phyloP scores from a whole-genome alignment of 2,329 filamentous ascomycete species.

The Penicillium sp. region DNA sequence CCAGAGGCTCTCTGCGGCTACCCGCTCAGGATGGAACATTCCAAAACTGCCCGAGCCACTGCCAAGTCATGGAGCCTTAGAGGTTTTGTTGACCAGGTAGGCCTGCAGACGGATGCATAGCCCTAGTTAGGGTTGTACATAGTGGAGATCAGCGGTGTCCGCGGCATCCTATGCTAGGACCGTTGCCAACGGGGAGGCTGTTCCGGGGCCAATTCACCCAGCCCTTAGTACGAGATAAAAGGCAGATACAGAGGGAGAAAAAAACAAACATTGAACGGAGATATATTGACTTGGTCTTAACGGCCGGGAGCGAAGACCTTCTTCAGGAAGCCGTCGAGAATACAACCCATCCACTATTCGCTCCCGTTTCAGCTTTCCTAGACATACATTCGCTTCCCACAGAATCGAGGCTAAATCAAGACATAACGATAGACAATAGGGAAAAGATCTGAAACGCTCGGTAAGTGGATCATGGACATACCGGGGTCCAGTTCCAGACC shows the following conservation, averaged over 20 bases:
- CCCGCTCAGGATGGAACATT: constrained; percentile 22
- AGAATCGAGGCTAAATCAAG: constrained; percentile 9
- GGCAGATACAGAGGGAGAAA: not conserved
- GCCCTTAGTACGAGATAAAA: not conserved
- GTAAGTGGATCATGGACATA: constrained; percentile 15
- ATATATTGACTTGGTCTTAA: not conserved
- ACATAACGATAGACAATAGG: constrained; percentile 10
- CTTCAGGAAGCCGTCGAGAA: not conserved
- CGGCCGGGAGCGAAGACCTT: not conserved
- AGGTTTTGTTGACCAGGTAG: constrained; percentile 6
- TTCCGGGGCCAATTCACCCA: constrained; percentile 1
- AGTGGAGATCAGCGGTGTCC: not conserved
- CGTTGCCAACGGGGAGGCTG: constrained; percentile 5
- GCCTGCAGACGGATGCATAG: not conserved
- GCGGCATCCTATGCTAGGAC: not conserved
- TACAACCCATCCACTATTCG: not conserved
- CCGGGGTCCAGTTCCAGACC: constrained; percentile 2
- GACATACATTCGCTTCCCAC: not conserved
- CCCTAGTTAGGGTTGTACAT: constrained; percentile 11
- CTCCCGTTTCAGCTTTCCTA: constrained; percentile 6
- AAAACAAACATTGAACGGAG: not conserved
- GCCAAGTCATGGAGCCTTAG: not conserved
- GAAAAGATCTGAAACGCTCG: constrained; percentile 16
- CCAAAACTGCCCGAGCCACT: constrained; percentile 15
- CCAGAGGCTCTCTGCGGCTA: constrained; percentile 25